Base-by-base conservation (phyloP, 106 monocot species). In the Allium sativum region DNA sequence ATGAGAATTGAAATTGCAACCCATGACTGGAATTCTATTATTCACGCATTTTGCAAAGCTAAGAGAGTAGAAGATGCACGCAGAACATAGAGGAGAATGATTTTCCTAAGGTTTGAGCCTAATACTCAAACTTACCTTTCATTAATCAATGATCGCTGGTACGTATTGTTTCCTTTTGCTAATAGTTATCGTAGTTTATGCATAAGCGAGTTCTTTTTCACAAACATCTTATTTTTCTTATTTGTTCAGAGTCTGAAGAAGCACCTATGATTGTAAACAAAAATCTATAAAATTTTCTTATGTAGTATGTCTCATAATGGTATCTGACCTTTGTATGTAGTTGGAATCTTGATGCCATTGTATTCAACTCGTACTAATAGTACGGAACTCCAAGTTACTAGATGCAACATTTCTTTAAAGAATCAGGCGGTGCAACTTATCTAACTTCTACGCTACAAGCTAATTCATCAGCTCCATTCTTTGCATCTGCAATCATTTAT, bases 1-100 rank as follows among this genome's bases (percentile, higher is more conserved):
- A 87, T 87, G 7, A 77, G 87, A 40, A 59, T 90, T 44, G 79
- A 87, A 53, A 78, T 96, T 52, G 87, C 84, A 0, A 90, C 87
- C 22, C 95, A 91, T 67, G 95, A 96, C 72, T 96, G 95, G 95
- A 96, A 96, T 64, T 96, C 95, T 2, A 96, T 96, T 42, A 87
- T 96, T 18, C 95, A 96, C 58, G 84, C 90, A 1, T 96, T 90
- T 67, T 90, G 84, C 68, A 96, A 96, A 70, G 67, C 62, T 74
- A 87, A 90, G 44, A 59, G 79, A 66, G 65, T 96, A 48, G 90
- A 96, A 58, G 90, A 96, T 74, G 95, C 95, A 44, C 71, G 75
- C 47, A 78, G 95, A 61, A 96, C 95, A 6, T 87, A 96, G 53
- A 52, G 79, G 21, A 77, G 95, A 52, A 90, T 96, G 95, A 20